Conservation (phyloP, 1,139 yeast genomes). For the Hemisphaericaspora lyxosophila region DNA sequence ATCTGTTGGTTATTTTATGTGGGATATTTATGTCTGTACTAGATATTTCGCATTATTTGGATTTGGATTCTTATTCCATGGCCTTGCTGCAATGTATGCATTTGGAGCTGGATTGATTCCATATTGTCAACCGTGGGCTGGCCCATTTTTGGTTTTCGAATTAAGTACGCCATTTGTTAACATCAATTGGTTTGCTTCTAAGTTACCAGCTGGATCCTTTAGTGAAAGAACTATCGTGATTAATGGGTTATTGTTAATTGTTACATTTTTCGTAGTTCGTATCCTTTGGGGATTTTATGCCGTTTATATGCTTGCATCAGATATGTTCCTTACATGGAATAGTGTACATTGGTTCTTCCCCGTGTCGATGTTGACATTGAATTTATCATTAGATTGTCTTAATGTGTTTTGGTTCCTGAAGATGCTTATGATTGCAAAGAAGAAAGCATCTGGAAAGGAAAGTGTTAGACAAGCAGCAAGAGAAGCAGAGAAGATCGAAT, state of each 20-base stretch:
- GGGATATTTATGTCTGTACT: constrained; percentile 78
- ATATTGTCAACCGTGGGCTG: constrained; percentile 71
- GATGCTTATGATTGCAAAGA: constrained; percentile 73
- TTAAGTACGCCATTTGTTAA: constrained; percentile 91
- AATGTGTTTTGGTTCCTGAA: constrained; percentile 80
- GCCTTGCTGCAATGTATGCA: constrained; percentile 75
- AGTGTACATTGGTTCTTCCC: constrained; percentile 27
- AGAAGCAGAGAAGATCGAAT: constrained; percentile 25
- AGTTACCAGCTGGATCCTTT: constrained; percentile 61
- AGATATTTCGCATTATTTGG: constrained; percentile 69
- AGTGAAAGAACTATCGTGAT: constrained; percentile 52
- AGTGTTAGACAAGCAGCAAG: constrained; percentile 22
- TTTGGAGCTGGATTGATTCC: constrained; percentile 55
- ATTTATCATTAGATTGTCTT: constrained; percentile 62
- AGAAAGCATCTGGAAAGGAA: constrained; percentile 32
- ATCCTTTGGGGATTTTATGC: constrained; percentile 89
- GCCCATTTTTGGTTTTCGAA: constrained; percentile 83
- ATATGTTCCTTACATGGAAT: constrained; percentile 45
- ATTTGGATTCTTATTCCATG: constrained; percentile 80
- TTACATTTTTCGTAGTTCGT: constrained; percentile 73
- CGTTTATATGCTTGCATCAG: constrained; percentile 51
- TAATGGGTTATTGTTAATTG: constrained; percentile 70
- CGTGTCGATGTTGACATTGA: constrained; percentile 54
- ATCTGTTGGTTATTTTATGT: constrained; percentile 85
- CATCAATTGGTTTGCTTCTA: constrained; percentile 84